Base-by-base conservation (phyloP, 768 basidiomycete genomes). In the Pleurotus tuoliensis region DNA sequence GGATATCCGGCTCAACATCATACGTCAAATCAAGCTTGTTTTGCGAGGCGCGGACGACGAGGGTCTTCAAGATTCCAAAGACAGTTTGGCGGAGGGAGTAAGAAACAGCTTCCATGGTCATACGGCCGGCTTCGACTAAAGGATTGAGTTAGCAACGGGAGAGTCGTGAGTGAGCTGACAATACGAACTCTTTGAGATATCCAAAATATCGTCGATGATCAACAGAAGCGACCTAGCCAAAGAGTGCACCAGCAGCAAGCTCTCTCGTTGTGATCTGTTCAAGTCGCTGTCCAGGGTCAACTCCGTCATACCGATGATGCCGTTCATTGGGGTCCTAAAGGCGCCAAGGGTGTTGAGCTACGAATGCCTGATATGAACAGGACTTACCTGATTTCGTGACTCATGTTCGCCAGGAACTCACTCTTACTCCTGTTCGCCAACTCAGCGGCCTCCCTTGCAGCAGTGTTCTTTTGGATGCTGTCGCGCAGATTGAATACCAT, bases 291-390 rank as follows among this genome's bases (percentile, higher is more conserved):
- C 97, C 18, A 99, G 84, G 8, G 97, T 98, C 56, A 99, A 74
- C 71, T 96, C 94, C 22, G 96, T 99, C 94, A 99, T 94, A n/a
- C 96, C 96, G 62, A 99, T 98, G 70, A 99, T 99, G 66, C 97
- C 96, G 67, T 98, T 99, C 96, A 98, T 99, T 0, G 97, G 97
- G 20, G 97, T 98, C 69, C 96, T 94, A 66, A n/a, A 55, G 49
- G 39, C 25, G 41, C 39, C 45, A 3, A 1, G 12, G 7, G 1
- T 16, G 44, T 34, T 34, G 30, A 34, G 30, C 8, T 3, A 34
- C 30, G 30, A 34, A 9, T 9, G 30, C 7, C 30, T 34, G 30
- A 11, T 34, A 34, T 34, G 8, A 34, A 34, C 30, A 58, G n/a
- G n/a, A 78, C 86, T 11, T 57, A 92, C 93, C 94, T 77, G 67